A percentile compares a stretch with the other conserved stretches of the same genome.
Conservation (phyloP, 2,329 filamentous ascomycete genomes). For the Colletotrichum phormii region DNA sequence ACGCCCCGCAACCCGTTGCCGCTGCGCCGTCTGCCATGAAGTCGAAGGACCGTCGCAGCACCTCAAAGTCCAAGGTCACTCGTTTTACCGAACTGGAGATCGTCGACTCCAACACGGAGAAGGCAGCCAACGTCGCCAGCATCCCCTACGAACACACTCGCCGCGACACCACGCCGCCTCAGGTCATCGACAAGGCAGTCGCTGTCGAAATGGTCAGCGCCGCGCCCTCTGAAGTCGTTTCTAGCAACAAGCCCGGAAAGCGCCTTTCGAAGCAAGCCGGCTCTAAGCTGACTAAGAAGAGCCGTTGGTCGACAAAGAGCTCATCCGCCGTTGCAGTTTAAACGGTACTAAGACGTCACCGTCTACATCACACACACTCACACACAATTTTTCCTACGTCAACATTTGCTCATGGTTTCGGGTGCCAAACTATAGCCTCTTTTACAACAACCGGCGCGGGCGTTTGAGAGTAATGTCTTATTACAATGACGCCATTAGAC, state of each 20-base stretch:
- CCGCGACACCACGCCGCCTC: slow-evolving; percentile 32
- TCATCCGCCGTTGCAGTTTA: slow-evolving; percentile 43
- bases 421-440: not conserved
- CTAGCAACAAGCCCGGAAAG: slow-evolving; percentile 39
- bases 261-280: slow-evolving; percentile 45
- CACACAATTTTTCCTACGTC: not conserved
- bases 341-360: not conserved
- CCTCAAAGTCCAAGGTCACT: slow-evolving; percentile 40
- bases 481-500: not conserved
- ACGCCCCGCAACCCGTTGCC: slow-evolving; percentile 6
- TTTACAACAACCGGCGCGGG: not conserved
- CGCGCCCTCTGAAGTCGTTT: slow-evolving; percentile 11
- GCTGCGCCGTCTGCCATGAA: slow-evolving; percentile 23
- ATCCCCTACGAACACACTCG: slow-evolving; percentile 15
- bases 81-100: slow-evolving; percentile 46
- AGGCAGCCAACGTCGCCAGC: slow-evolving; percentile 14
- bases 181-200: slow-evolving; percentile 40
- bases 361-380: too few relatives aligned
- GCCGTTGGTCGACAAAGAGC: slow-evolving; percentile 44
- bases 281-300: slow-evolving; percentile 46
- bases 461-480: slow-evolving; percentile 14
- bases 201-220: slow-evolving; percentile 21
- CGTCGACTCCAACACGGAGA: slow-evolving; percentile 44
- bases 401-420: not conserved
- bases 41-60: slow-evolving; percentile 39